These are phyloP conservation scores for Tuber umbilicatum DNA, from an alignment of 495 filamentous ascomycete genomes.

Conservation along the genomic window DNA sequence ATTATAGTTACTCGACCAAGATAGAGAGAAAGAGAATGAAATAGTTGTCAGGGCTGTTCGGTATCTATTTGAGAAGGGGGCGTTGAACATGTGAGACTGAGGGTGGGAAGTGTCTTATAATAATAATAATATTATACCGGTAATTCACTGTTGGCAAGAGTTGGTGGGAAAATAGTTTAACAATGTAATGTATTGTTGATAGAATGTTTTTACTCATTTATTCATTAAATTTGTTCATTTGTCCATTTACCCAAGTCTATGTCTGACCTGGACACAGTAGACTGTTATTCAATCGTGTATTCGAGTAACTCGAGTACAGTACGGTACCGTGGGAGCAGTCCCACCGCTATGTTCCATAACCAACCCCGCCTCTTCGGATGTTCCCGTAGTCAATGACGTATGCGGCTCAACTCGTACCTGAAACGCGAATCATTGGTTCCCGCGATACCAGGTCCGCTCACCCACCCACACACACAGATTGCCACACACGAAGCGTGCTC, in stretches of 20 bases:
- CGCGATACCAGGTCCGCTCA: neutral
- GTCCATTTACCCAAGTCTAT: neutral
- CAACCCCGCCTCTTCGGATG: neutral
- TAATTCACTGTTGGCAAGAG: neutral
- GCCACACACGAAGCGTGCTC: neutral
- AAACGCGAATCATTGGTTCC: neutral
- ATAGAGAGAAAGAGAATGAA: slow-evolving; percentile 38
- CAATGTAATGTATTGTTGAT: neutral
- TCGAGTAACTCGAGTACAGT: neutral
- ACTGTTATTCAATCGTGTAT: neutral
- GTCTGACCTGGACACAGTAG: neutral
- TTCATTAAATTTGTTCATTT: neutral
- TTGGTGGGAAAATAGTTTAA: neutral
- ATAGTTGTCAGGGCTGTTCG: slow-evolving; percentile 33
- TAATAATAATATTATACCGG: neutral
- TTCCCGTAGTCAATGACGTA: neutral
- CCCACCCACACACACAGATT: neutral
- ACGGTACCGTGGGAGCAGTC: neutral
- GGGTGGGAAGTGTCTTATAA: neutral
- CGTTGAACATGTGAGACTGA: slow-evolving; percentile 1
- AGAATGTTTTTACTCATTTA: neutral
- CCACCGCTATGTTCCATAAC: neutral
- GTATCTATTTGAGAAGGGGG: slow-evolving; percentile 31
- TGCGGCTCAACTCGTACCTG: slow-evolving; percentile 1
- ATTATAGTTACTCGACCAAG: slow-evolving; percentile 40